Percentiles rank a stretch among this genome's conserved stretches.
These are phyloP conservation scores for Tephrocybe sp. DNA, from an alignment of 768 basidiomycete species.

Conservation along the genomic window DNA sequence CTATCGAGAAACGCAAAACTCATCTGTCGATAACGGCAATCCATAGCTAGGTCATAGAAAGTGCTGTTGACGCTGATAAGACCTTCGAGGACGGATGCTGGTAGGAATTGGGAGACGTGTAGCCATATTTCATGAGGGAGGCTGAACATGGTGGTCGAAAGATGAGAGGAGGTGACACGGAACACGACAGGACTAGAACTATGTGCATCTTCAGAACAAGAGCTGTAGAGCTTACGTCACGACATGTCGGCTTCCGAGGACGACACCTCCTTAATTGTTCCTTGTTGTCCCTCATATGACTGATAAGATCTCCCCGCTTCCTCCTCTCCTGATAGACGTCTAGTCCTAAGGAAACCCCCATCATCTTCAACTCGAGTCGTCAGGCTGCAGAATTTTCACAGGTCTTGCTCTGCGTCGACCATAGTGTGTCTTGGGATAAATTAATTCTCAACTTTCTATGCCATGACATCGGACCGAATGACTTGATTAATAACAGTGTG, in stretches of 20 bases:
- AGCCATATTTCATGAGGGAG: conserved; percentile 29
- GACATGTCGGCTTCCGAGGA: not conserved
- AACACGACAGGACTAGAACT: not conserved
- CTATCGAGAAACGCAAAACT: conserved; percentile 47
- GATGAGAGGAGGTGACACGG: not conserved
- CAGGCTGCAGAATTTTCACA: too few species aligned
- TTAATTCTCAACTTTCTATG: too few species aligned
- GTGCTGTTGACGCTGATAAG: conserved; percentile 23
- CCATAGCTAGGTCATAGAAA: conserved; percentile 36
- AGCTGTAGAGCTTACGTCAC: conserved; percentile 8
- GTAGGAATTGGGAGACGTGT: conserved; percentile 26
- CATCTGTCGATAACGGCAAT: conserved; percentile 44
- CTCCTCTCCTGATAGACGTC: too few species aligned
- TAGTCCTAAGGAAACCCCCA: too few species aligned
- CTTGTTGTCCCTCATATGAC: not conserved
- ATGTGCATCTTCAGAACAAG: not conserved
- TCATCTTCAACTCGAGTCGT: too few species aligned
- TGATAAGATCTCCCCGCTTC: too few species aligned
- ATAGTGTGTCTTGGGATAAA: too few species aligned
- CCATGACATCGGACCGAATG: too few species aligned
- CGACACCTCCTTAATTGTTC: too few species aligned
- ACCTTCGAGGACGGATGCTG: conserved; percentile 14
- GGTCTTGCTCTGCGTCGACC: too few species aligned
- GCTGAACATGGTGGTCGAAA: conserved; percentile 7
- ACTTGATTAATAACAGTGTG: too few species aligned